Conservation (phyloP, 768 basidiomycete species). For the Tulasnella sp. region DNA sequence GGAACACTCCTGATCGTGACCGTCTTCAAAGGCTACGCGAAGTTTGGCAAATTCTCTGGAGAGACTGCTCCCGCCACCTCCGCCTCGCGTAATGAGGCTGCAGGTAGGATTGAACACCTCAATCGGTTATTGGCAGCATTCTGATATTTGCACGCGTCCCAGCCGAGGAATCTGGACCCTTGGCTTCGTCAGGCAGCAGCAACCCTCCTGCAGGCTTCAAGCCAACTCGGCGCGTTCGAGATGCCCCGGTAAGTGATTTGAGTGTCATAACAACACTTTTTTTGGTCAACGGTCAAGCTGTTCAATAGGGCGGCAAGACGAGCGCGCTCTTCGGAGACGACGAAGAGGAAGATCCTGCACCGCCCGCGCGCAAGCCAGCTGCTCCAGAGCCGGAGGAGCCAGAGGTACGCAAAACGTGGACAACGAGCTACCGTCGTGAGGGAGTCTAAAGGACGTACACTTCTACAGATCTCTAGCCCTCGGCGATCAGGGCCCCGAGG, state of each 20-base stretch:
- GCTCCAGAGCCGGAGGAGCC: neutral
- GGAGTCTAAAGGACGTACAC: neutral
- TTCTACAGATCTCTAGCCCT: neutral
- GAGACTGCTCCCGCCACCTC: constrained; percentile 15
- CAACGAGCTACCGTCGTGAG: neutral
- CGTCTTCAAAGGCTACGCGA: constrained; percentile 48
- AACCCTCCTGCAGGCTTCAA: constrained; percentile 12
- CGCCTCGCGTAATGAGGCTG: constrained; percentile 1
- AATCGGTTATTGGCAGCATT: constrained; percentile 5
- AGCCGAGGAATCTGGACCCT: neutral
- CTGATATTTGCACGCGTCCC: neutral
- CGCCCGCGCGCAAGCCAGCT: neutral
- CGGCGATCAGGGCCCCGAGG: neutral
- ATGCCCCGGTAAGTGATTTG: constrained; percentile 6
- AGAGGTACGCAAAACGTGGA: neutral
- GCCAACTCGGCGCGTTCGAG: constrained; percentile 17
- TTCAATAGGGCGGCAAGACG: constrained; percentile 9
- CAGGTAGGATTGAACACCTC: constrained; percentile 1
- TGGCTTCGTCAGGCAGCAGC: neutral
- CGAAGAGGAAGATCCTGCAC: constrained; percentile 10
- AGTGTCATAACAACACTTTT: neutral
- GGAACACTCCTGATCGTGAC: neutral
- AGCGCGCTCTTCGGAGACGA: constrained; percentile 12
- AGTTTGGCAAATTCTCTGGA: constrained; percentile 45
- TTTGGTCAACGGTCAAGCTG: neutral